Conservation (phyloP, 768 basidiomycete species). For the Naematelia encephala region DNA sequence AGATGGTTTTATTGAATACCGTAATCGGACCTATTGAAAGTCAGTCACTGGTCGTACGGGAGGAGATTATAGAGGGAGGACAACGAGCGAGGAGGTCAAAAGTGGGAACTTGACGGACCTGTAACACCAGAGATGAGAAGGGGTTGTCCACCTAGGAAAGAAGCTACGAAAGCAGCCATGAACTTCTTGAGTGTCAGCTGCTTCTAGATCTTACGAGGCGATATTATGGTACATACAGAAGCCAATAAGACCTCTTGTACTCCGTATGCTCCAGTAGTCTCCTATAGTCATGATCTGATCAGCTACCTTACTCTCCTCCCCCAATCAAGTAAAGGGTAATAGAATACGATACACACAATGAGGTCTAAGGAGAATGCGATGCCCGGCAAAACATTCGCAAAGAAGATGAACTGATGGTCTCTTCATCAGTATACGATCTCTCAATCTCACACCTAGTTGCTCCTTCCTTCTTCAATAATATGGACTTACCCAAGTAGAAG, state of each 20-base stretch:
- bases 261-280: conserved; percentile 84
- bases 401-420: conserved; percentile 32
- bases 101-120: conserved; percentile 53
- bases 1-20: conserved; percentile 87
- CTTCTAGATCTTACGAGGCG: background rate
- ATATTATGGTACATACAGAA: conserved; percentile 28
- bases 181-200: conserved; percentile 52
- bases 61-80: conserved; percentile 3
- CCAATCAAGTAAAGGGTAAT: background rate
- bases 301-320: background rate
- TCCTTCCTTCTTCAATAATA: too few species aligned
- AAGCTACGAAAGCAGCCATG: conserved; percentile 84
- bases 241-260: conserved; percentile 72
- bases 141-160: conserved; percentile 83
- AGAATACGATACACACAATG: conserved; percentile 53
- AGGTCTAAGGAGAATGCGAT: conserved; percentile 89
- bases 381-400: conserved; percentile 66
- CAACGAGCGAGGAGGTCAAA: background rate
- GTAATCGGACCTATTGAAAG: conserved; percentile 79
- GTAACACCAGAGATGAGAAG: conserved; percentile 89
- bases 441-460: conserved; percentile 79
- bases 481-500: conserved; percentile 77
- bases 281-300: conserved; percentile 42
- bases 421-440: conserved; percentile 7
- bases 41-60: background rate